A percentile compares a stretch with the other conserved stretches of the same genome.
These are phyloP conservation scores for Grosmannia huntii DNA, from an alignment of 2,329 filamentous ascomycete species.

Conservation along the genomic window DNA sequence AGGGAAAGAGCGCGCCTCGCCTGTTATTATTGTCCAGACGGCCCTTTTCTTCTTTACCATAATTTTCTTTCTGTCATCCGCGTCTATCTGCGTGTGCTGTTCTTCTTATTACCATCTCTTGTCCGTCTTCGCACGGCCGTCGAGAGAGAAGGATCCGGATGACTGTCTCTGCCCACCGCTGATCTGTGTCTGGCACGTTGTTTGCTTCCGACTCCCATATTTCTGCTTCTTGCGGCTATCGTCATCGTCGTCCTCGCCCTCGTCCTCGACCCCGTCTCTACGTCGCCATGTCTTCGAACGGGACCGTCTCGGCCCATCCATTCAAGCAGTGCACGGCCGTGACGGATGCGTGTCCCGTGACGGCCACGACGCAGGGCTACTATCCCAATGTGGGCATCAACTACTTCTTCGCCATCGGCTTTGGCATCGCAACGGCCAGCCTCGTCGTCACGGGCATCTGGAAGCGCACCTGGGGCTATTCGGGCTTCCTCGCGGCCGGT, in stretches of 20 bases:
- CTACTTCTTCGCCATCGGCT: slow-evolving; percentile 38
- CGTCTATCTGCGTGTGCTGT: neutral
- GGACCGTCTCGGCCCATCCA: slow-evolving; percentile 10
- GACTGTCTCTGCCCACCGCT: too few relatives aligned
- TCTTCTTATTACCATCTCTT: neutral
- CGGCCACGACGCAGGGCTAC: slow-evolving; percentile 41
- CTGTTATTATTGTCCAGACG: neutral
- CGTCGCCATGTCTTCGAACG: slow-evolving; percentile 1
- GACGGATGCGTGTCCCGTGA: slow-evolving; percentile 33
- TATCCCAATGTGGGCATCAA: slow-evolving; percentile 43
- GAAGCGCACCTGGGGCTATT: slow-evolving; percentile 44
- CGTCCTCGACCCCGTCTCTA: neutral
- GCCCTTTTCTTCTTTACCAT: neutral
- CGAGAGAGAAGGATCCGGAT: too few relatives aligned
- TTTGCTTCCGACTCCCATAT: too few relatives aligned
- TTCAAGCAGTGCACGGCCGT: slow-evolving; percentile 25
- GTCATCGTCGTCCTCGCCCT: neutral
- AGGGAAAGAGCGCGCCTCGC: neutral
- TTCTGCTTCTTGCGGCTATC: neutral
- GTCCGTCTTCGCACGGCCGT: neutral
- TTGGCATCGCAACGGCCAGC: slow-evolving; percentile 29
- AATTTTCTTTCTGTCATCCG: neutral
- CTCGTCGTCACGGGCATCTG: slow-evolving; percentile 31
- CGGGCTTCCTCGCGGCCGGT: slow-evolving; percentile 33
- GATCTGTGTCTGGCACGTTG: too few relatives aligned